Conservation (phyloP, 371 early-diverging fungal species). For the Mucor lusitanicus region DNA sequence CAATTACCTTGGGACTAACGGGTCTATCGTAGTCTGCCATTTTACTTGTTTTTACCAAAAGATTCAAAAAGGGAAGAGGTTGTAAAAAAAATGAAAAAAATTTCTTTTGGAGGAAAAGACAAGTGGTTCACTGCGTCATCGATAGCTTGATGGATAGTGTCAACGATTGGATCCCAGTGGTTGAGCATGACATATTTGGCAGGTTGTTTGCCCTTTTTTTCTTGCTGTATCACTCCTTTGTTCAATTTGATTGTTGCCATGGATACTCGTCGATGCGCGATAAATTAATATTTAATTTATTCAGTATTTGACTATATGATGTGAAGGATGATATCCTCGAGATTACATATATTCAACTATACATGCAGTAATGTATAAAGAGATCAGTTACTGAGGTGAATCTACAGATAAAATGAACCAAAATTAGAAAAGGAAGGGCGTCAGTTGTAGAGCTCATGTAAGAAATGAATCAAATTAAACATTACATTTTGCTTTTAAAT, state of each 20-base stretch:
- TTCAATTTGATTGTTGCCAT: no score
- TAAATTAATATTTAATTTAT: not conserved
- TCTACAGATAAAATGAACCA: no score
- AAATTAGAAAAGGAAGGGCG: no score
- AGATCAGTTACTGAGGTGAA: no score
- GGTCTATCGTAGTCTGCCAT: constrained; percentile 28
- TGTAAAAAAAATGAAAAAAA: not conserved
- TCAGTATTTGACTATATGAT: no score
- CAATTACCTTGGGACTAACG: constrained; percentile 18
- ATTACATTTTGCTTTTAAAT: no score
- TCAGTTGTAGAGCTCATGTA: no score
- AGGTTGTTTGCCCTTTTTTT: not conserved
- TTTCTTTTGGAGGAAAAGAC: constrained; percentile 1
- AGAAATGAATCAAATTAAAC: no score
- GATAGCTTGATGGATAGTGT: not conserved
- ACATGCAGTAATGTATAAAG: no score
- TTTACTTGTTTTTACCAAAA: not conserved
- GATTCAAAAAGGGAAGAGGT: not conserved
- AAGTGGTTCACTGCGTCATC: not conserved
- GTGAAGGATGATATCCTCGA: no score
- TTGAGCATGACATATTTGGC: not conserved
- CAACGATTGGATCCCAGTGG: not conserved
- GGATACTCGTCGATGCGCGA: no score
- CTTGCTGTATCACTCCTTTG: not conserved
- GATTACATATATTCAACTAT: no score